Evolutionary conservation across 768 basidiomycete species (phyloP).

Genomic region (Mycena olivaceomarginata): DNA sequence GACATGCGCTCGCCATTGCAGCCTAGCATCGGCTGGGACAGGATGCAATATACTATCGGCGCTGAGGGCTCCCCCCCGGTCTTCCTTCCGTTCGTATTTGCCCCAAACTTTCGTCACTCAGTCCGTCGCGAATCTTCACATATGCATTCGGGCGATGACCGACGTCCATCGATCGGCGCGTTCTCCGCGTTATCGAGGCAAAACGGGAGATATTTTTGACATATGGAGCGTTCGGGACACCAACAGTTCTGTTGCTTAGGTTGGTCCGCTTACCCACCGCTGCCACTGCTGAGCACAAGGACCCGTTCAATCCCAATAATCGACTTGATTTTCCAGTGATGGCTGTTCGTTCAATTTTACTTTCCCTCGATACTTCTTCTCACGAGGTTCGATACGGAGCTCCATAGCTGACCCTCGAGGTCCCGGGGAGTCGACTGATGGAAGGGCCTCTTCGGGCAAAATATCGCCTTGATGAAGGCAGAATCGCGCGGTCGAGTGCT

Average conservation of each 20-base stretch:
- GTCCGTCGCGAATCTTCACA: background rate
- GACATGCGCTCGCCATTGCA: constrained; percentile 34
- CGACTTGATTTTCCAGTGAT: constrained; percentile 27
- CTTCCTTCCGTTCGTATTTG: constrained; percentile 33
- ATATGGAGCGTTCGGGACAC: constrained; percentile 24
- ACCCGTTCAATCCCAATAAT: constrained; percentile 6
- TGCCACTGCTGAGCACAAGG: background rate
- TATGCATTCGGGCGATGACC: constrained; percentile 28
- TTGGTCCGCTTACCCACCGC: background rate
- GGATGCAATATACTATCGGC: constrained; percentile 24
- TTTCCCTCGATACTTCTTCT: background rate
- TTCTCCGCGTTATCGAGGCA: constrained; percentile 3
- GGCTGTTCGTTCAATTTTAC: background rate
- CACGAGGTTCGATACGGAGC: background rate
- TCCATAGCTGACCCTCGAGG: no score
- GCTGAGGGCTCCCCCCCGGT: constrained; percentile 22
- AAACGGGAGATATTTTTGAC: constrained; percentile 23
- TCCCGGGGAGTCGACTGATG: constrained; percentile 9
- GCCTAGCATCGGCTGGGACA: constrained; percentile 35
- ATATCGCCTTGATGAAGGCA: constrained; percentile 9
- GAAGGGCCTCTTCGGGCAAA: constrained; percentile 28
- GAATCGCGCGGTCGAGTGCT: constrained; percentile 6
- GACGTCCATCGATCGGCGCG: constrained; percentile 3
- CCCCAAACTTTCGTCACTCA: background rate
- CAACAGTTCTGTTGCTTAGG: constrained; percentile 31